These are phyloP conservation scores for Strobilomyces echinocephalus DNA, from an alignment of 768 basidiomycete genomes.

Conservation along the genomic window DNA sequence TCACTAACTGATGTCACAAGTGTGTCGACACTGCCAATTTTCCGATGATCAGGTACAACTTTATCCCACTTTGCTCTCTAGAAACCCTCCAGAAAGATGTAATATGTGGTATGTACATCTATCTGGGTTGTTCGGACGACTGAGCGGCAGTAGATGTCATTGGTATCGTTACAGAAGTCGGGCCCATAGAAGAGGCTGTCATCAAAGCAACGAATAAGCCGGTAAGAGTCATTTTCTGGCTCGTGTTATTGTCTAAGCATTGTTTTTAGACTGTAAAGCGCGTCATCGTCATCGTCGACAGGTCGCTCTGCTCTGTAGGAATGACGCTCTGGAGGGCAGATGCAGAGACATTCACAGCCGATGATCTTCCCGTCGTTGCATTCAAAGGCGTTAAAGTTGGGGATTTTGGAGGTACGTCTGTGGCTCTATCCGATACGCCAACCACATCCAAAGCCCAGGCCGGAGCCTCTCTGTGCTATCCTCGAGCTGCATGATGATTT, in stretches of 20 bases:
- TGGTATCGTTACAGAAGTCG: slow-evolving; percentile 76
- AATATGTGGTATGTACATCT: slow-evolving; percentile 59
- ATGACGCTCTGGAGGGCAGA: slow-evolving; percentile 95
- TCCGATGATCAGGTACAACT: slow-evolving; percentile 81
- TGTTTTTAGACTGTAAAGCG: slow-evolving; percentile 68
- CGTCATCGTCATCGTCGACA: slow-evolving; percentile 85
- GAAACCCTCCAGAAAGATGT: slow-evolving; percentile 69
- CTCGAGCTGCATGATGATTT: slow-evolving; percentile 71
- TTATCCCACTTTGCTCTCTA: slow-evolving; percentile 61
- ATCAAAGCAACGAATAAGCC: slow-evolving; percentile 65
- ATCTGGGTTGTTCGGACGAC: neutral
- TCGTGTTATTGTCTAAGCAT: slow-evolving; percentile 1
- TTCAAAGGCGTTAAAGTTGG: slow-evolving; percentile 93
- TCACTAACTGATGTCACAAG: slow-evolving; percentile 36
- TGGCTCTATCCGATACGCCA: neutral
- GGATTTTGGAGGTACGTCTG: slow-evolving; percentile 71
- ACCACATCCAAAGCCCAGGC: slow-evolving; percentile 39
- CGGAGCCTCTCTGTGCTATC: slow-evolving; percentile 81
- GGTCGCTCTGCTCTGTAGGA: slow-evolving; percentile 69
- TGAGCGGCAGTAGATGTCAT: slow-evolving; percentile 64
- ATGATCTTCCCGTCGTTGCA: slow-evolving; percentile 70
- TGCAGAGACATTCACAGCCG: slow-evolving; percentile 71
- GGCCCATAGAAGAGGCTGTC: slow-evolving; percentile 64
- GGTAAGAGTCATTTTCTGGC: slow-evolving; percentile 31
- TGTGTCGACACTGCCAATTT: slow-evolving; percentile 73